Percentiles rank a stretch among this genome's conserved stretches.
Conservation (phyloP, 2,329 filamentous ascomycete species). For the Botryotinia calthae region DNA sequence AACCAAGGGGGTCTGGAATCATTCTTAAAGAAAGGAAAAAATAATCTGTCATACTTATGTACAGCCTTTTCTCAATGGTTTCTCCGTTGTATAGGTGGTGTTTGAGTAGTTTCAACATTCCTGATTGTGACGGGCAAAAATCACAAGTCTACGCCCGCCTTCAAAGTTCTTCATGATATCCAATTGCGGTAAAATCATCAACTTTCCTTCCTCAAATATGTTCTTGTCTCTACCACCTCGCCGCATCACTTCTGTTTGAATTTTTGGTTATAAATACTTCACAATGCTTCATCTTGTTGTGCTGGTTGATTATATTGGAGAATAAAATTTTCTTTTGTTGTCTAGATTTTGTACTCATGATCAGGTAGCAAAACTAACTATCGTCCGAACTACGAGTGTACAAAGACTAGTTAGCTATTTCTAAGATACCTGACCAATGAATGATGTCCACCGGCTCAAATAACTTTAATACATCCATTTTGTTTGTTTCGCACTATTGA, state of each 20-base stretch:
- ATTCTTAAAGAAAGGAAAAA: background rate
- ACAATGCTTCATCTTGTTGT: background rate
- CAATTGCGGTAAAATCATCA: background rate
- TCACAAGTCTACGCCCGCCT: background rate
- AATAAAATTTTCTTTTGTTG: background rate
- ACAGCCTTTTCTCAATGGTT: background rate
- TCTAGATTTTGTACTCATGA: background rate
- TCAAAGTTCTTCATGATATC: background rate
- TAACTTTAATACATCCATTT: background rate
- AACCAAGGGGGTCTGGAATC: background rate
- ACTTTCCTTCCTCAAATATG: background rate
- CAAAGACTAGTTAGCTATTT: background rate
- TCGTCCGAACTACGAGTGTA: background rate
- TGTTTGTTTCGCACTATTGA: background rate
- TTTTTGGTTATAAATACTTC: background rate
- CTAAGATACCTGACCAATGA: background rate
- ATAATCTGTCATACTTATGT: background rate
- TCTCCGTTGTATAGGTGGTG: too few species aligned
- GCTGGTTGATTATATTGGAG: background rate
- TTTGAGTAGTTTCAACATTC: background rate
- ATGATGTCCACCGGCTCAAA: background rate
- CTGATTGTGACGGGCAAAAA: background rate
- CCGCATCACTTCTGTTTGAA: background rate
- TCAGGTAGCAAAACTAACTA: background rate
- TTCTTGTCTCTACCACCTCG: background rate